Conservation (phyloP, 306 rosid species). For the Fragaria ananassa region DNA sequence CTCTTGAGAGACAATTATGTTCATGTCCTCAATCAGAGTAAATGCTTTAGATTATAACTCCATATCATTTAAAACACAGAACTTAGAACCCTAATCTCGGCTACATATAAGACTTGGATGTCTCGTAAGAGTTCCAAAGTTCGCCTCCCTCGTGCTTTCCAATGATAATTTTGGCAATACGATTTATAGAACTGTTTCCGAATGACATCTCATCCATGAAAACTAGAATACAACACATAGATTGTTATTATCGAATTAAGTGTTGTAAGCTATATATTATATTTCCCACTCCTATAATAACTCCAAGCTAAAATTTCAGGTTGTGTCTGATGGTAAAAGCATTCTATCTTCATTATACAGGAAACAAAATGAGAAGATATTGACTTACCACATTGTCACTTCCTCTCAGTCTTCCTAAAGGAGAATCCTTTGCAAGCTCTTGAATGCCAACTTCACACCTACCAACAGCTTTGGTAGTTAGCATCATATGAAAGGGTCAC, state of each 20-base stretch:
- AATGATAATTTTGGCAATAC: not conserved
- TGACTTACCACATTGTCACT: slow-evolving; percentile 86
- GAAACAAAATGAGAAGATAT: not conserved
- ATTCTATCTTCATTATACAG: not conserved
- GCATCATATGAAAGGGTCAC: slow-evolving; percentile 8
- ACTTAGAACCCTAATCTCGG: too few relatives aligned
- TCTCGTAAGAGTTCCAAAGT: not conserved
- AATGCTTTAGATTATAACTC: too few relatives aligned
- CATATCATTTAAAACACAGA: too few relatives aligned
- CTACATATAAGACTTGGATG: too few relatives aligned
- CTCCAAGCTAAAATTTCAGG: not conserved
- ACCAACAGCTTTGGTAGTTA: not conserved
- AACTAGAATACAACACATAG: not conserved
- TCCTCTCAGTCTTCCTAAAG: slow-evolving; percentile 90
- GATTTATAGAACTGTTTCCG: not conserved
- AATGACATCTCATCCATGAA: not conserved
- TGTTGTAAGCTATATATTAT: not conserved
- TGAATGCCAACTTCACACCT: slow-evolving; percentile 92
- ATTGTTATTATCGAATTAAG: not conserved
- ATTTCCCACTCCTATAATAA: not conserved
- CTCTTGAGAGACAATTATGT: too few relatives aligned
- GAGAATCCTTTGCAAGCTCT: slow-evolving; percentile 72
- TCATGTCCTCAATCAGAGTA: too few relatives aligned
- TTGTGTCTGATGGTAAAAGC: not conserved
- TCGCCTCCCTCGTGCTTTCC: not conserved